These are phyloP conservation scores for Polychaeton citri DNA, from an alignment of 2,329 filamentous ascomycete genomes.

Conservation along the genomic window DNA sequence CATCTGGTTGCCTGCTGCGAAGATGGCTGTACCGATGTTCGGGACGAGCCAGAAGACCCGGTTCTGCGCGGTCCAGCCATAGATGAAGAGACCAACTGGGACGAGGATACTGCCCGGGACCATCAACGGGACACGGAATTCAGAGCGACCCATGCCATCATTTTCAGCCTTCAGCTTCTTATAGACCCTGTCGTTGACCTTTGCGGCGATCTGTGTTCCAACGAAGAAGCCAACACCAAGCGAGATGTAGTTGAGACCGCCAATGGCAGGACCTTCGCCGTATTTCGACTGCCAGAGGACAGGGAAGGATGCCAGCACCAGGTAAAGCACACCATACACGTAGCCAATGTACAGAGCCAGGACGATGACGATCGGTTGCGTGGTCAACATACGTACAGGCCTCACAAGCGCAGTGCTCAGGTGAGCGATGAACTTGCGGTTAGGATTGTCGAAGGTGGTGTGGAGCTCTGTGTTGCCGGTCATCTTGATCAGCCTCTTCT, in stretches of 20 bases:
- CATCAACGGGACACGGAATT: slow-evolving; percentile 39
- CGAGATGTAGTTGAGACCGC: slow-evolving; percentile 31
- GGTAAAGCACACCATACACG: slow-evolving; percentile 26
- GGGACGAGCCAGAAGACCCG: slow-evolving; percentile 46
- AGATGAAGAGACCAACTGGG: slow-evolving; percentile 43
- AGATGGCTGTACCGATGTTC: slow-evolving; percentile 44
- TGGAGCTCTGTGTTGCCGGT: slow-evolving; percentile 48
- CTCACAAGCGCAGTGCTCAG: slow-evolving; percentile 20
- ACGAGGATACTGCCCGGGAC: slow-evolving; percentile 41
- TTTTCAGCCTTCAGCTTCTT: slow-evolving; percentile 24
- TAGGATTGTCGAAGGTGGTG: slow-evolving; percentile 31
- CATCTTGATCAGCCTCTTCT: slow-evolving; percentile 41
- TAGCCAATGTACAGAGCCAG: slow-evolving; percentile 25
- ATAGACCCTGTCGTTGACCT: slow-evolving; percentile 24
- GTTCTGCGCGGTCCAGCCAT: slow-evolving; percentile 44
- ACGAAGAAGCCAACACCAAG: slow-evolving; percentile 49
- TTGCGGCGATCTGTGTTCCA: slow-evolving; percentile 29
- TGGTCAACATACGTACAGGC: slow-evolving; percentile 23
- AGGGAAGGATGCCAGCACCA: slow-evolving; percentile 24
- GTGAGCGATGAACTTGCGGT: slow-evolving; percentile 18
- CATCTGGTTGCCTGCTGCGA: slow-evolving; percentile 42
- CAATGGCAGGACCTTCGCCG: slow-evolving; percentile 14
- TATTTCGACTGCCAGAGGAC: slow-evolving; percentile 18
- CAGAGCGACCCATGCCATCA: slow-evolving; percentile 23
- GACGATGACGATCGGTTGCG: slow-evolving; percentile 24